Conservation (phyloP, 2,329 filamentous ascomycete genomes). For the Daldinia eschscholtzii region DNA sequence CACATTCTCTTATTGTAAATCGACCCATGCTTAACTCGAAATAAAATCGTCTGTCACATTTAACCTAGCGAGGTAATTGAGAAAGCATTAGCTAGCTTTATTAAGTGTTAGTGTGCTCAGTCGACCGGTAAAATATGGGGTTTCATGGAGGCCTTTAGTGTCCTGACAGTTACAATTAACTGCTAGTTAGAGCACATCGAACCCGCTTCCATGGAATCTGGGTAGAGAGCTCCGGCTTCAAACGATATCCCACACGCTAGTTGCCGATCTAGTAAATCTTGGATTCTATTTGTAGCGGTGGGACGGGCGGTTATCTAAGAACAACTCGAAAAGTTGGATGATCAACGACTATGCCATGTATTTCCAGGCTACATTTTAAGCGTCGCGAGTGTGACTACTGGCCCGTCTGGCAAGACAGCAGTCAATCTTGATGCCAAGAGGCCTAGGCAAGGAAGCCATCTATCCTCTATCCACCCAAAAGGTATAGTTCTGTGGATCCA, state of each 20-base stretch:
- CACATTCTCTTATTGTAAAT: constrained; percentile 11
- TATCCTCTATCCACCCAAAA: constrained; percentile 23
- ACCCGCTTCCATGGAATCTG: constrained; percentile 24
- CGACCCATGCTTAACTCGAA: constrained; percentile 22
- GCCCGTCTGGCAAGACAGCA: constrained; percentile 10
- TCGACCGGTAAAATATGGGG: constrained; percentile 34
- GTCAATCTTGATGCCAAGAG: constrained; percentile 42
- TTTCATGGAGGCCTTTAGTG: constrained; percentile 13
- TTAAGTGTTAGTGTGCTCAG: constrained; percentile 26
- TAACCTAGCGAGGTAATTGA: constrained; percentile 31
- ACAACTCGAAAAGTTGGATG: constrained; percentile 30
- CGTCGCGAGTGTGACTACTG: constrained; percentile 26
- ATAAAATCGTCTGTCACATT: constrained; percentile 22
- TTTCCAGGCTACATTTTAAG: constrained; percentile 22
- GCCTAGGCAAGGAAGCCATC: constrained; percentile 31
- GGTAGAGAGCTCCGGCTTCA: constrained; percentile 20
- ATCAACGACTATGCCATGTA: constrained; percentile 28
- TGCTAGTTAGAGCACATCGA: constrained; percentile 20
- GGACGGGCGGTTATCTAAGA: constrained; percentile 26
- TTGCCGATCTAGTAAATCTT: constrained; percentile 23
- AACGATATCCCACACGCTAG: constrained; percentile 28
- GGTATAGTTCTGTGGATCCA: constrained; percentile 36
- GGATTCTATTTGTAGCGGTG: constrained; percentile 22
- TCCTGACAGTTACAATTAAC: constrained; percentile 19
- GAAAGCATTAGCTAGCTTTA: constrained; percentile 21